These are phyloP conservation scores for Talaromyces wortmannii DNA, from an alignment of 495 filamentous ascomycete genomes.

Conservation along the genomic window DNA sequence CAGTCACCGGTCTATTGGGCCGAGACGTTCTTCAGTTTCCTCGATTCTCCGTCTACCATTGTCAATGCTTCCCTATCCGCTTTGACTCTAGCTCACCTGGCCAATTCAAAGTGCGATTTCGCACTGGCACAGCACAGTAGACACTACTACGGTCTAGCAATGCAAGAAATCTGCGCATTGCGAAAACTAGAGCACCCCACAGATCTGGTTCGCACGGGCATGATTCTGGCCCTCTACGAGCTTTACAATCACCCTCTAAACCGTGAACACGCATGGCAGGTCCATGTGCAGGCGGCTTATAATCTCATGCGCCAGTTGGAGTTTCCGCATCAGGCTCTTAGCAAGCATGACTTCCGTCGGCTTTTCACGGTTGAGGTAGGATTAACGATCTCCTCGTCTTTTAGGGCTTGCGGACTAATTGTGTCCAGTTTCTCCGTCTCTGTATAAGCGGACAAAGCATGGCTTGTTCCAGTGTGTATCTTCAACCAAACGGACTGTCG, in stretches of 20 bases:
- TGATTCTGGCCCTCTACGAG: background rate
- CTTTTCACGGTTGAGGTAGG: background rate
- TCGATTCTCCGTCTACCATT: background rate
- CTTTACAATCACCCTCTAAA: background rate
- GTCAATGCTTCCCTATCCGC: background rate
- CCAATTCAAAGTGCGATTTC: background rate
- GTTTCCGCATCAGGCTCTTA: background rate
- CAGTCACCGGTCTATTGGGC: background rate
- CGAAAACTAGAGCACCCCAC: background rate
- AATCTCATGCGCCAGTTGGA: background rate
- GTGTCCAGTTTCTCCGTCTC: background rate
- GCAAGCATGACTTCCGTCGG: background rate
- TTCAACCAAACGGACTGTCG: background rate
- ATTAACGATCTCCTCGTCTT: background rate
- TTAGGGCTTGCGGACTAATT: background rate
- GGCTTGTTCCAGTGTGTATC: background rate
- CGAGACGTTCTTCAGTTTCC: background rate
- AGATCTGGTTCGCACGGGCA: background rate
- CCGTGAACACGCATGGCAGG: background rate
- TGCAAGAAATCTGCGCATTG: background rate
- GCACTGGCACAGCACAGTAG: background rate
- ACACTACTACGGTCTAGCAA: background rate
- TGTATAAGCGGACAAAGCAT: background rate
- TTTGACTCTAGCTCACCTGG: background rate
- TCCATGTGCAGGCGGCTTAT: background rate